Conservation (phyloP, 2,329 filamentous ascomycete genomes). For the Pezicula radicicola region DNA sequence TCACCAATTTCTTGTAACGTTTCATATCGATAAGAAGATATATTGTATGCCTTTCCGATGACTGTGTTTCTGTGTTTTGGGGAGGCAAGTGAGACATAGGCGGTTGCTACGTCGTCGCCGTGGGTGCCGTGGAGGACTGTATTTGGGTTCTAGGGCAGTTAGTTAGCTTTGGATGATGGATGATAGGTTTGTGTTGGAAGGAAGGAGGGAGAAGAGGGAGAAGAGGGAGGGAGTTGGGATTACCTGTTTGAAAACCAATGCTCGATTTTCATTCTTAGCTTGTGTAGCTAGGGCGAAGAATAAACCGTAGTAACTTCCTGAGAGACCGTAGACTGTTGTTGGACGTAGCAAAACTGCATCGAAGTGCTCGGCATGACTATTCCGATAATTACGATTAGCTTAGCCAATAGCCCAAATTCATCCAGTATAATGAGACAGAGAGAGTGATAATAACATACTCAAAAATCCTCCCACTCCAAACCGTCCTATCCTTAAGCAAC, state of each 20-base stretch:
- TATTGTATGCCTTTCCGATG: constrained; percentile 40
- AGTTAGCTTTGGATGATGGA: too few species aligned
- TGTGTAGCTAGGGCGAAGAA: constrained; percentile 39
- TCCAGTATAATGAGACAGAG: too few species aligned
- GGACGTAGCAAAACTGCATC: constrained; percentile 42
- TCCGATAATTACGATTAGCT: too few species aligned
- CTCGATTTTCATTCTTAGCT: constrained; percentile 11
- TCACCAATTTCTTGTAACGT: constrained; percentile 35
- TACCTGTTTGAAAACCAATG: constrained; percentile 24
- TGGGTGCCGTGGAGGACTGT: constrained; percentile 44
- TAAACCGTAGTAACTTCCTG: constrained; percentile 12
- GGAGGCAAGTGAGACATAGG: constrained; percentile 42
- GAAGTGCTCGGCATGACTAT: constrained; percentile 31
- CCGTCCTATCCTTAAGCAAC: too few species aligned
- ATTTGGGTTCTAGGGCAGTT: constrained; percentile 21
- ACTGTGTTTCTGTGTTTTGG: constrained; percentile 30
- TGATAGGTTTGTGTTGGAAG: too few species aligned
- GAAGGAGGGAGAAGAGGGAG: too few species aligned
- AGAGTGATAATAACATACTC: too few species aligned
- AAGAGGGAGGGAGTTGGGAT: too few species aligned
- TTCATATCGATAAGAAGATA: constrained; percentile 42
- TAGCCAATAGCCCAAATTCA: too few species aligned
- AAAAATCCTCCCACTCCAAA: too few species aligned
- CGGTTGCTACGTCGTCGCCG: constrained; percentile 46
- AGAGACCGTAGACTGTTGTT: constrained; percentile 41